These are phyloP conservation scores for Globisporangium orthogonon DNA, from an alignment of 352 stramenopile species.

Conservation along the genomic window DNA sequence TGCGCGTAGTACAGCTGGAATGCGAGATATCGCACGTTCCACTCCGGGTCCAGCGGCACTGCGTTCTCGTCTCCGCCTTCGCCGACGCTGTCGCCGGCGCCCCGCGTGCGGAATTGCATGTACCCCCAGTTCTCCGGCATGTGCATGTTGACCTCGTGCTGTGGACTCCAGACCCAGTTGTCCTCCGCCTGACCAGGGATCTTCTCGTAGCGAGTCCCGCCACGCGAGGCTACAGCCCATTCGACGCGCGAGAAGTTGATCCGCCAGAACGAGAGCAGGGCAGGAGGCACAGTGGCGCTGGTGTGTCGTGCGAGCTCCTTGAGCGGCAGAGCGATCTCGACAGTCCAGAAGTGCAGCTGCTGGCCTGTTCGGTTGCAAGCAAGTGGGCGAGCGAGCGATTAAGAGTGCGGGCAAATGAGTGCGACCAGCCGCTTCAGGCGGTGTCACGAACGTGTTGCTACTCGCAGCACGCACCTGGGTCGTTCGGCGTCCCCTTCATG, in stretches of 20 bases:
- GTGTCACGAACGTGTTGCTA: too few relatives aligned
- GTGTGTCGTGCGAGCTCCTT: conserved; percentile 41
- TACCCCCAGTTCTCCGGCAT: conserved; percentile 88
- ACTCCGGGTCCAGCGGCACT: conserved; percentile 36
- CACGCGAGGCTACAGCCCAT: conserved; percentile 40
- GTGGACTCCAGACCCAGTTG: conserved; percentile 89
- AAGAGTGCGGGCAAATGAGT: not conserved
- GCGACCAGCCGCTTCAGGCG: too few relatives aligned
- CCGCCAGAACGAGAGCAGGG: conserved; percentile 42
- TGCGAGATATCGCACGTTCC: conserved; percentile 35
- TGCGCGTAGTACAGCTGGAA: conserved; percentile 75
- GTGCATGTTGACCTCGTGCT: conserved; percentile 86
- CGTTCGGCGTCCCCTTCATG: conserved; percentile 55
- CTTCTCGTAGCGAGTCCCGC: conserved; percentile 39
- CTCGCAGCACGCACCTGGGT: conserved; percentile 23
- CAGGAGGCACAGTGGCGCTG: conserved; percentile 27
- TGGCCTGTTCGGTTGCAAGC: conserved; percentile 18
- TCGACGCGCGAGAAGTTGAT: conserved; percentile 90
- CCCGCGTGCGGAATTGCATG: conserved; percentile 54
- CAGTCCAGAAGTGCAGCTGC: conserved; percentile 66
- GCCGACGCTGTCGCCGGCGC: conserved; percentile 9
- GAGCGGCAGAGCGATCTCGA: conserved; percentile 76
- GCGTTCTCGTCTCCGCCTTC: conserved; percentile 1
- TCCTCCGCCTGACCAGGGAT: conserved; percentile 32
- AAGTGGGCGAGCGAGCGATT: not conserved